Evolutionary conservation across 1,139 yeast species (phyloP).

Genomic region (Suhomyces maxii): DNA sequence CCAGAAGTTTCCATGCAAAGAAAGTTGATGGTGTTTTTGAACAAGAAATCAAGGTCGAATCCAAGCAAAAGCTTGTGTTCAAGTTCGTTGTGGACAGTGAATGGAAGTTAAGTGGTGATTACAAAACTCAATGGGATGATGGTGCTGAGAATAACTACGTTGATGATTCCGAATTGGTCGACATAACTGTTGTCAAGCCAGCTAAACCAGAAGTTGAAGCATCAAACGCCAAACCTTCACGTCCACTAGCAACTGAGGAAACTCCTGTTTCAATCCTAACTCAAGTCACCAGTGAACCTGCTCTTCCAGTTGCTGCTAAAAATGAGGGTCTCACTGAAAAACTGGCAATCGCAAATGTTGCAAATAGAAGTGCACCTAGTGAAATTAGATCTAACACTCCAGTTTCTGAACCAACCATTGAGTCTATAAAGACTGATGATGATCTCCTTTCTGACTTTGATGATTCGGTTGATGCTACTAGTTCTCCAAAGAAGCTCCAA

Average conservation of each 20-base stretch:
- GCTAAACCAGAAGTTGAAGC: not conserved
- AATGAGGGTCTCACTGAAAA: not conserved
- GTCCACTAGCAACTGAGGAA: not conserved
- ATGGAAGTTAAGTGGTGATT: conserved; percentile 34
- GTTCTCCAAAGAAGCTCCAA: not conserved
- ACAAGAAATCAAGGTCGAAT: conserved; percentile 13
- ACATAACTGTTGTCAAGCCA: not conserved
- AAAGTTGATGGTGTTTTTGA: conserved; percentile 19
- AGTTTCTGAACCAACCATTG: not conserved
- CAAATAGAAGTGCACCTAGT: not conserved
- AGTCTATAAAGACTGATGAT: conserved; percentile 2
- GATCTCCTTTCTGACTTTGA: conserved; percentile 10
- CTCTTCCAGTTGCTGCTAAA: conserved; percentile 1
- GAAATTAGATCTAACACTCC: not conserved
- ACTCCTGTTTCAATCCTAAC: not conserved
- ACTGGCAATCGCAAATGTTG: not conserved
- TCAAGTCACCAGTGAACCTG: not conserved
- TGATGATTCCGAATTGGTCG: conserved; percentile 27
- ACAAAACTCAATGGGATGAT: conserved; percentile 29
- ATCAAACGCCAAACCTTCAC: not conserved
- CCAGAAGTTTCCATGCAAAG: conserved; percentile 18
- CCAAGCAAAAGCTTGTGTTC: conserved; percentile 24
- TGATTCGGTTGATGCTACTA: conserved; percentile 2
- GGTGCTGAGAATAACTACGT: conserved; percentile 43
- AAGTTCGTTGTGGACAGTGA: conserved; percentile 40